Conservation (phyloP, 345 rosid genomes). For the Balakata baccata region DNA sequence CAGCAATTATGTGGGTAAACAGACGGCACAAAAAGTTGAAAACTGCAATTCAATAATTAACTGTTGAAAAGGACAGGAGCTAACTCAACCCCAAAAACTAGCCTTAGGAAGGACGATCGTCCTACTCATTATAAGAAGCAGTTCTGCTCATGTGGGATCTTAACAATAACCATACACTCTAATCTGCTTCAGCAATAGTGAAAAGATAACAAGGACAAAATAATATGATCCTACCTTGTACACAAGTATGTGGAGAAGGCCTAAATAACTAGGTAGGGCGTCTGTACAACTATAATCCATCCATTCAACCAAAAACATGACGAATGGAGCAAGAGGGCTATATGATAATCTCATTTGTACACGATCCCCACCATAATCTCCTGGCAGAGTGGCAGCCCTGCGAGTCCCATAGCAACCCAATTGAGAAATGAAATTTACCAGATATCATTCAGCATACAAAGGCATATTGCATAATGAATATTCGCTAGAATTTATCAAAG, state of each 20-base stretch:
- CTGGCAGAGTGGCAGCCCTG: constrained; percentile 63
- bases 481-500: constrained; percentile 1
- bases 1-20: background rate
- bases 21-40: too few relatives aligned
- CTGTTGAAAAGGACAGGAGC: too few relatives aligned
- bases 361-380: constrained; percentile 43
- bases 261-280: constrained; percentile 48
- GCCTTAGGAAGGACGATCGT: too few relatives aligned
- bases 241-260: constrained; percentile 56
- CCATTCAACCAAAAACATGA: constrained; percentile 63
- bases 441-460: background rate
- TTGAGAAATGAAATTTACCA: background rate
- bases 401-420: constrained; percentile 20
- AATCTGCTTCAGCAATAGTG: background rate
- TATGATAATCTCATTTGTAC: constrained; percentile 62
- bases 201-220: background rate
- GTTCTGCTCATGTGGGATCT: too few relatives aligned
- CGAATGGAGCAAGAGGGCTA: constrained; percentile 53
- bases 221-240: constrained; percentile 38
- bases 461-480: background rate
- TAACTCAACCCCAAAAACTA: too few relatives aligned
- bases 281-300: constrained; percentile 65
- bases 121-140: too few relatives aligned
- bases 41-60: background rate
- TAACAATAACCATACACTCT: background rate